Conservation (phyloP, 306 rosid species). For the Fagus crenata region DNA sequence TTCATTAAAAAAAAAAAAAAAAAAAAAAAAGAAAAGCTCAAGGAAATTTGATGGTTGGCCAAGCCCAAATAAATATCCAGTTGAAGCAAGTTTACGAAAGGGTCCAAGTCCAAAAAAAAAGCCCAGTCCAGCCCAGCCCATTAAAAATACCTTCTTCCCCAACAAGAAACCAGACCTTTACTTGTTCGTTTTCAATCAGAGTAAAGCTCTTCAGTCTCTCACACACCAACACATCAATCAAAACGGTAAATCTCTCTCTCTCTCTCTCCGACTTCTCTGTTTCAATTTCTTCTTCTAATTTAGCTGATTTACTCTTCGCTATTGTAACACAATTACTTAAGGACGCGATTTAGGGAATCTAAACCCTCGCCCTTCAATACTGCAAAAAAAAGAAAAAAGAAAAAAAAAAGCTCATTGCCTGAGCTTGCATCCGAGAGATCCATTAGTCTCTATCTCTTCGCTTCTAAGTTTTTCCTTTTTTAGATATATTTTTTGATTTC, state of each 20-base stretch:
- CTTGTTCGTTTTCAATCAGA: not conserved
- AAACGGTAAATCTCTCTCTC: not conserved
- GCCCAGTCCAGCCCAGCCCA: not conserved
- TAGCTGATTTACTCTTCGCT: too few relatives aligned
- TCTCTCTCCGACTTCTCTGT: not conserved
- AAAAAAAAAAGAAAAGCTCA: too few relatives aligned
- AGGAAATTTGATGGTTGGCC: too few relatives aligned
- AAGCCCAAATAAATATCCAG: not conserved
- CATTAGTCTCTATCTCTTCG: not conserved
- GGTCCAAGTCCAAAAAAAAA: not conserved
- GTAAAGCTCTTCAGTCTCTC: not conserved
- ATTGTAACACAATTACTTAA: too few relatives aligned
- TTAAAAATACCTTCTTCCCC: not conserved
- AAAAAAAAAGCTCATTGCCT: not conserved
- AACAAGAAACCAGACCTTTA: conserved; percentile 1
- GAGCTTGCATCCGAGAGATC: not conserved
- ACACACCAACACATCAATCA: not conserved
- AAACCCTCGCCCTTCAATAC: too few relatives aligned
- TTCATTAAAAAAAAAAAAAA: too few relatives aligned
- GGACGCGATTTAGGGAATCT: too few relatives aligned
- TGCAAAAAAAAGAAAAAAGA: not conserved
- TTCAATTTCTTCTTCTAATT: too few relatives aligned
- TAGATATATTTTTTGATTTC: not conserved
- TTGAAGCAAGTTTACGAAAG: not conserved
- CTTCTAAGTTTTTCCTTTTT: not conserved